These are phyloP conservation scores for Globisporangium paddicum DNA, from an alignment of 352 stramenopile species.

Conservation along the genomic window DNA sequence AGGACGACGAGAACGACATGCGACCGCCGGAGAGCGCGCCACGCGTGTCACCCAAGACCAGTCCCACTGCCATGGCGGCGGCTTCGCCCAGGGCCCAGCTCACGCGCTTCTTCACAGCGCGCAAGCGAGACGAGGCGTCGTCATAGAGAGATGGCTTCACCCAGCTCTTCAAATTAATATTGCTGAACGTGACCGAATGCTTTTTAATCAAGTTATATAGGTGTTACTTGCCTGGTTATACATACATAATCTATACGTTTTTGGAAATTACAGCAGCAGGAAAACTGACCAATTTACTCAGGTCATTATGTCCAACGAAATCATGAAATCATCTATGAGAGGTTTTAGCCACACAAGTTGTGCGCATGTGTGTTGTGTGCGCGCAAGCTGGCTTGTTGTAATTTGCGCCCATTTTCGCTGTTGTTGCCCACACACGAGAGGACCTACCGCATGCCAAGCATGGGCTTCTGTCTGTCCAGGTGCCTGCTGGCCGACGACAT, in stretches of 20 bases:
- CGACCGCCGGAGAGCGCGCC: background rate
- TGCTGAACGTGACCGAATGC: too few relatives aligned
- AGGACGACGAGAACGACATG: background rate
- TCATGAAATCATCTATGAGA: background rate
- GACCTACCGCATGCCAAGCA: slow-evolving; percentile 22
- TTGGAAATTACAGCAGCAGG: background rate
- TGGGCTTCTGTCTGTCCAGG: slow-evolving; percentile 84
- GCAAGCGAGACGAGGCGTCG: background rate
- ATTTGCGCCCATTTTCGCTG: background rate
- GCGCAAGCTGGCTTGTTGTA: background rate
- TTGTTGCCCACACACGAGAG: background rate
- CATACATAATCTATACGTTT: too few relatives aligned
- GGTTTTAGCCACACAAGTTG: background rate
- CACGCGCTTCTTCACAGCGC: slow-evolving; percentile 12
- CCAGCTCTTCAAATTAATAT: too few relatives aligned
- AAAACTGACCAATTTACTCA: background rate
- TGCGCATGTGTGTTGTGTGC: background rate
- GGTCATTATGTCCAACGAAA: background rate
- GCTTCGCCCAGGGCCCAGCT: slow-evolving; percentile 4
- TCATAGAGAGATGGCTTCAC: background rate
- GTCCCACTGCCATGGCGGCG: too few relatives aligned
- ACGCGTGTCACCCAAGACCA: slow-evolving; percentile 3
- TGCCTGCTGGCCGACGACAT: slow-evolving; percentile 85
- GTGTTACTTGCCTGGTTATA: too few relatives aligned
- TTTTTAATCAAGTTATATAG: too few relatives aligned